These are phyloP conservation scores for Botrytis byssoidea DNA, from an alignment of 2,329 filamentous ascomycete species.

Conservation along the genomic window DNA sequence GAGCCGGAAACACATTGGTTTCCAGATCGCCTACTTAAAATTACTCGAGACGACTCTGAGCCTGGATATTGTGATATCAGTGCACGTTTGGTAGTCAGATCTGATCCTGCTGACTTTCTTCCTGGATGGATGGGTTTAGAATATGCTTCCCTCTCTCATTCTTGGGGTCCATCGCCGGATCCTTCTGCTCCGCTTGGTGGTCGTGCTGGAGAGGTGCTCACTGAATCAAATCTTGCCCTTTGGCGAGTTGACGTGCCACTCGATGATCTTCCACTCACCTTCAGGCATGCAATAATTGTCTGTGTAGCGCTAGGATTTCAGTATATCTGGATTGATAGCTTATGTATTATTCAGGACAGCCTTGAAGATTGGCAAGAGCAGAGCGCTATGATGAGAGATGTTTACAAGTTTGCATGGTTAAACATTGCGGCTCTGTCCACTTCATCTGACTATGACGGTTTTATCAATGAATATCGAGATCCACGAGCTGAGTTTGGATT, in stretches of 20 bases:
- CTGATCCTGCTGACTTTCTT: background rate
- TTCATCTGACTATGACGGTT: background rate
- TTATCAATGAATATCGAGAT: background rate
- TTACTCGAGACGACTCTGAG: background rate
- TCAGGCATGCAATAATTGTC: background rate
- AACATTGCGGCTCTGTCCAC: background rate
- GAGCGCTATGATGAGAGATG: constrained; percentile 23
- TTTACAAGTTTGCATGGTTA: constrained; percentile 21
- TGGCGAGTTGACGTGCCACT: background rate
- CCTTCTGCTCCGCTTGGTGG: background rate
- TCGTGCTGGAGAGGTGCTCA: background rate
- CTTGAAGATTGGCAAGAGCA: constrained; percentile 26
- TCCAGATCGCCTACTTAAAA: background rate
- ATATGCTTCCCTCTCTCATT: background rate
- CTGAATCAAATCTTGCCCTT: background rate
- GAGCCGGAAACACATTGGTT: background rate
- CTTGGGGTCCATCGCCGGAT: background rate
- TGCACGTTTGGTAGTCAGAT: background rate
- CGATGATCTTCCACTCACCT: constrained; percentile 2
- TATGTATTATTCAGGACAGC: constrained; percentile 13
- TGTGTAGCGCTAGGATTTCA: background rate
- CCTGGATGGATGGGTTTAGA: background rate
- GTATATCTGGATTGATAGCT: constrained; percentile 7
- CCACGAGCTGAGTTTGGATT: background rate
- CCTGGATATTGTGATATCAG: background rate